Base-by-base conservation (phyloP, 2,329 filamentous ascomycete genomes). In the Penicillium frequentans region DNA sequence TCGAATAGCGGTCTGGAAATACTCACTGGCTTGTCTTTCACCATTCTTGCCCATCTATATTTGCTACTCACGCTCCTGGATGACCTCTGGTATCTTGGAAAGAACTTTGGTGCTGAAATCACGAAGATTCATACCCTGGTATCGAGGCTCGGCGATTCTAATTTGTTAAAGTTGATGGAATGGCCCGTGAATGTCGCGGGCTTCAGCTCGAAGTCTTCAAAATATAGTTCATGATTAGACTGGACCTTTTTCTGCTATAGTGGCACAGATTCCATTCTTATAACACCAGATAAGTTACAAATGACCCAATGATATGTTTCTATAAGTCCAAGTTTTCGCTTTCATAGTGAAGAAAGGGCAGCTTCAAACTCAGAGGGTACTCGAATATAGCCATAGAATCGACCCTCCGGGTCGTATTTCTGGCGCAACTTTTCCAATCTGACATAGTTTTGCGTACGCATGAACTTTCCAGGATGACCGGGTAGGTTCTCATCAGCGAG, bases 31-130 rank as follows among this genome's bases (percentile, higher is more conserved):
- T 21, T 60, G 0, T 63, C 59, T 1, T 64, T 57, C 19, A 35
- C 49, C 1, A 64, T 65, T 10, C 43, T 67, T 5, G 64, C 59
- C 7, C 59, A 67, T 37, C 53, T 67, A 6, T 64, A 66, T 37
- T 21, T 66, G 8, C 14, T 48, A 4, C 37, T 58, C 19, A 45
- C 54, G 2, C 33, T 61, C 14, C 19, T 55, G 19, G 56, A 58
- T 24, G 49, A 52, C 10, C 19, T 54, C 9, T 61, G 59, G 59
- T 58, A 52, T 37, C 49, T 45, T 46, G 59, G 59, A 1, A 42
- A 33, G 24, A 54, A 16, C 3, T 58, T 52, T 37, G 53, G 49
- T 9, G 27, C 23, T 7, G 59, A 61, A 14, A 58, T 61, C 11
- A 31, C 21, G 13, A 61, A 58, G n/a, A 61, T 58, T 3, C 27